Evolutionary conservation across 768 basidiomycete genomes (phyloP).

Genomic region (Leccinum obscurum): DNA sequence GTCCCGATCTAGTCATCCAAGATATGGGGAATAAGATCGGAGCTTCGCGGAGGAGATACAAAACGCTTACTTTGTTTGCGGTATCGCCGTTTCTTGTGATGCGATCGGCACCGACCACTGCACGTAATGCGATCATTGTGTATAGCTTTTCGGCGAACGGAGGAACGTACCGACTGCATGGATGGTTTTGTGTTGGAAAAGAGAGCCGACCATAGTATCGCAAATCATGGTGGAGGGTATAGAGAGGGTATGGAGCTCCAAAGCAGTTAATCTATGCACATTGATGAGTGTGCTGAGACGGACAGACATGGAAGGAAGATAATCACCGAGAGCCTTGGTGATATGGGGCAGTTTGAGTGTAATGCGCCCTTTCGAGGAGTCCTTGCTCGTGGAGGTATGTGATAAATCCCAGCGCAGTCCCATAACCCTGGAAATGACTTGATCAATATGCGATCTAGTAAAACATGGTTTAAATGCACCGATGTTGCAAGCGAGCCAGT

Average conservation of each 20-base stretch:
- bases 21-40: neutral
- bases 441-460: slow-evolving; percentile 3
- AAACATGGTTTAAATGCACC: slow-evolving; percentile 37
- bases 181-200: slow-evolving; percentile 85
- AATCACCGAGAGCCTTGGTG: slow-evolving; percentile 83
- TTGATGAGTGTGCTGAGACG: neutral
- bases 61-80: slow-evolving; percentile 76
- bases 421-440: slow-evolving; percentile 71
- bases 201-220: slow-evolving; percentile 95
- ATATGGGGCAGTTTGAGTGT: slow-evolving; percentile 92
- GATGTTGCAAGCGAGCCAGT: slow-evolving; percentile 97
- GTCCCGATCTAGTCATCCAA: slow-evolving; percentile 66
- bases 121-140: neutral
- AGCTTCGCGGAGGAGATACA: neutral
- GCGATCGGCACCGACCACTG: slow-evolving; percentile 85
- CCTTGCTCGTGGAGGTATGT: slow-evolving; percentile 81
- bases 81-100: slow-evolving; percentile 95
- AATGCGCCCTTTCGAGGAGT: slow-evolving; percentile 81
- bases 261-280: slow-evolving; percentile 69
- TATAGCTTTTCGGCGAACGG: neutral
- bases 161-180: slow-evolving; percentile 67
- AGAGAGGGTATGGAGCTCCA: slow-evolving; percentile 82
- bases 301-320: neutral
- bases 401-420: slow-evolving; percentile 92
- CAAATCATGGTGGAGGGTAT: slow-evolving; percentile 94